Percentiles rank a stretch among this genome's conserved stretches.
Evolutionary conservation across 2,329 filamentous ascomycete genomes (phyloP).

Genomic region (Ophiostoma sp.): DNA sequence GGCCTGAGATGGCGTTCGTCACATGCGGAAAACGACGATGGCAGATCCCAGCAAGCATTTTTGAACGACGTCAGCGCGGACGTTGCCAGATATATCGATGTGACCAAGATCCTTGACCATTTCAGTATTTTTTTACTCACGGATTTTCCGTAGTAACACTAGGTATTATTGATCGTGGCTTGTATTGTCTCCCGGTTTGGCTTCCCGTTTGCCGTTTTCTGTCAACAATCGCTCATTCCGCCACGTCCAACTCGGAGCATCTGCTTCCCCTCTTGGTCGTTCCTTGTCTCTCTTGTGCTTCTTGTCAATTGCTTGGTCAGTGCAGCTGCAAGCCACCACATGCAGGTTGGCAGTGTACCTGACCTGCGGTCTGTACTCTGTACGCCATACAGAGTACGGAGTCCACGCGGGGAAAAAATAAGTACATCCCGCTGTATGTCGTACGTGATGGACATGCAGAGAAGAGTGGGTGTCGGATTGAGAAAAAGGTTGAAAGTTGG

Average conservation of each 20-base stretch:
- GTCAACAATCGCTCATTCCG: neutral
- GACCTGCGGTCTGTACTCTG: neutral
- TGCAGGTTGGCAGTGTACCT: neutral
- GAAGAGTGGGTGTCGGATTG: neutral
- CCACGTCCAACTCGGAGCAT: neutral
- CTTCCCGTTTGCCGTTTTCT: slow-evolving; percentile 6
- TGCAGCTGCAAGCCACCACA: slow-evolving; percentile 8
- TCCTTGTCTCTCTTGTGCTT: neutral
- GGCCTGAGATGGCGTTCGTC: neutral
- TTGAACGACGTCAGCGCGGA: neutral
- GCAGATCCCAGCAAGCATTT: neutral
- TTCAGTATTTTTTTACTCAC: neutral
- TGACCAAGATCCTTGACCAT: neutral
- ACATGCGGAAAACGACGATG: neutral
- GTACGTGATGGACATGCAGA: neutral
- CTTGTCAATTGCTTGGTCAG: slow-evolving; percentile 13
- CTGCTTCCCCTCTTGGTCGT: neutral
- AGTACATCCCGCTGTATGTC: no score
- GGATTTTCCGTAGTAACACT: neutral
- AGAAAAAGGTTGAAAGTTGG: neutral
- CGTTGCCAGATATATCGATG: neutral
- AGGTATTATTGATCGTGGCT: slow-evolving; percentile 11
- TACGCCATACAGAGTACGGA: neutral
- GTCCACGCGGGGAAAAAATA: neutral
- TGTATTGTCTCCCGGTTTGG: neutral